Evolutionary conservation across 2,329 filamentous ascomycete species (phyloP).

Genomic region (Harringtonia aguacate): DNA sequence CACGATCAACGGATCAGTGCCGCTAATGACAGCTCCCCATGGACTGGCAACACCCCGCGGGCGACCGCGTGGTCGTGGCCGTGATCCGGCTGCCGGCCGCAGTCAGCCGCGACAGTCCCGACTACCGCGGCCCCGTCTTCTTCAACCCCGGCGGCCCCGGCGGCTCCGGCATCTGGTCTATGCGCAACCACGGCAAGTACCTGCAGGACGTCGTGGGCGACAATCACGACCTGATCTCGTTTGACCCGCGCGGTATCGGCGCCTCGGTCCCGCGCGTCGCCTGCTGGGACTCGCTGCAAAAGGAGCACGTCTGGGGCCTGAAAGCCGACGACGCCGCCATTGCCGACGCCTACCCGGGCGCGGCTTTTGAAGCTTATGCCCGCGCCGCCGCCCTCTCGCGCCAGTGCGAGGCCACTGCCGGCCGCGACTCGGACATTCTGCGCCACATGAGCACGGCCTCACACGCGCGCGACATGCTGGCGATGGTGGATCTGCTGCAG

Average conservation of each 20-base stretch:
- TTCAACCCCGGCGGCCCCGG: constrained; percentile 36
- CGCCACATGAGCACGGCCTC: constrained; percentile 31
- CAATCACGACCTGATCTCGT: constrained; percentile 39
- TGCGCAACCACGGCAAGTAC: constrained; percentile 20
- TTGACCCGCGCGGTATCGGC: constrained; percentile 41
- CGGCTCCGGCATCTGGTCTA: constrained; percentile 30
- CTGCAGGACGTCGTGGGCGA: constrained; percentile 35
- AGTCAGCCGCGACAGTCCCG: constrained; percentile 10
- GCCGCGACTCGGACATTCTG: constrained; percentile 25
- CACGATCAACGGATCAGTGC: not conserved
- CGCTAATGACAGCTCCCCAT: constrained; percentile 19
- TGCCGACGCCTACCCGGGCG: constrained; percentile 34
- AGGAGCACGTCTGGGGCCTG: constrained; percentile 30
- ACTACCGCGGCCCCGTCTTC: constrained; percentile 24
- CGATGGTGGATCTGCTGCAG: constrained; percentile 27
- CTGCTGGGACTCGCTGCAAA: constrained; percentile 35
- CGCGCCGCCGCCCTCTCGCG: constrained; percentile 30
- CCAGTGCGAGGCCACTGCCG: constrained; percentile 27
- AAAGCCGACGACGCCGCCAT: constrained; percentile 27
- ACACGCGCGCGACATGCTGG: constrained; percentile 36
- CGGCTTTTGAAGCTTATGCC: constrained; percentile 32
- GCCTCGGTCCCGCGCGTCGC: constrained; percentile 38
- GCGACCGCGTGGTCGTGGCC: constrained; percentile 23
- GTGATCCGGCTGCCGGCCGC: constrained; percentile 28
- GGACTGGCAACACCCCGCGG: constrained; percentile 27